These are phyloP conservation scores for Erythrophleum fordii DNA, from an alignment of 306 rosid species.

Conservation along the genomic window DNA sequence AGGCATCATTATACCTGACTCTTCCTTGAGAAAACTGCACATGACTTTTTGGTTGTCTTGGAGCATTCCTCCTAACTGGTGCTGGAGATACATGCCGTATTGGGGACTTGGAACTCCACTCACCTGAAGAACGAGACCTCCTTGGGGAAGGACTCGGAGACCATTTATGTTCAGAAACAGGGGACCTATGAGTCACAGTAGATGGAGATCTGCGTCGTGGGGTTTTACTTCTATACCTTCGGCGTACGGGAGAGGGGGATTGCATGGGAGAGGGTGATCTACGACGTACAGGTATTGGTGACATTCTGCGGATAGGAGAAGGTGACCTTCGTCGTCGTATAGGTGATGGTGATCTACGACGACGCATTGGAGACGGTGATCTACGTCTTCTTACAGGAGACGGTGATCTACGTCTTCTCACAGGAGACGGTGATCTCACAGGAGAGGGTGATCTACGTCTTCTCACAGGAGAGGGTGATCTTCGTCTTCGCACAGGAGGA, in stretches of 20 bases:
- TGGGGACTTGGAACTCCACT: conserved; percentile 53
- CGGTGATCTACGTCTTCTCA: conserved; percentile 29
- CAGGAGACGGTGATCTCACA: conserved; percentile 37
- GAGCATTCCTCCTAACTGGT: conserved; percentile 44
- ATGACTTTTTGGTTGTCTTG: conserved; percentile 42
- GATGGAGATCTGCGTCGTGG: conserved; percentile 54
- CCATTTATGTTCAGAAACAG: conserved; percentile 40
- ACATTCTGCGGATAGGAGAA: conserved; percentile 44
- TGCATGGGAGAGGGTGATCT: conserved; percentile 51
- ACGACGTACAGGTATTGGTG: conserved; percentile 47
- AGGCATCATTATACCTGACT: conserved; percentile 45
- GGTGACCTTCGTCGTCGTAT: conserved; percentile 43
- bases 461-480: conserved; percentile 48
- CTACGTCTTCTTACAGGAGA: conserved; percentile 27
- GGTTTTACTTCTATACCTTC: conserved; percentile 55
- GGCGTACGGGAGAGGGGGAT: conserved; percentile 44
- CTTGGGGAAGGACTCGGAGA: conserved; percentile 36
- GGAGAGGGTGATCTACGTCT: conserved; percentile 46
- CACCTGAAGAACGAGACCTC: conserved; percentile 51
- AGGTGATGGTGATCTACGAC: conserved; percentile 61
- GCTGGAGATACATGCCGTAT: conserved; percentile 42
- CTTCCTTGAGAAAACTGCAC: conserved; percentile 47
- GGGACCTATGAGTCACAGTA: conserved; percentile 50
- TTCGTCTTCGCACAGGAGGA: conserved; percentile 43
- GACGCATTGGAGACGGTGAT: conserved; percentile 53